Percentiles rank a stretch among this genome's conserved stretches.
These are phyloP conservation scores for Quercus wislizeni DNA, from an alignment of 306 rosid genomes.

Conservation along the genomic window DNA sequence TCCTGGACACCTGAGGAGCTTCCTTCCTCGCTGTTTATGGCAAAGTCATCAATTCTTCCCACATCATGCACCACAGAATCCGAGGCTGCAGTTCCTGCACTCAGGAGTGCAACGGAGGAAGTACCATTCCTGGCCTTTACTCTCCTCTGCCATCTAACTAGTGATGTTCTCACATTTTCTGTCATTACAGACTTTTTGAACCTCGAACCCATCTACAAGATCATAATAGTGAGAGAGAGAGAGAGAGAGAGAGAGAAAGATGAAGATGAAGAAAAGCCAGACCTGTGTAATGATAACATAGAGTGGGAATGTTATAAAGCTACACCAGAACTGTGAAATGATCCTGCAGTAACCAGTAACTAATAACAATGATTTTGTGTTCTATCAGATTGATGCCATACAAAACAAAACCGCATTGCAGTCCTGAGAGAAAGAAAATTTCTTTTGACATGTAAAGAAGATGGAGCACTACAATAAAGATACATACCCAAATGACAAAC, in stretches of 20 bases:
- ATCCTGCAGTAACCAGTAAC: constrained; percentile 44
- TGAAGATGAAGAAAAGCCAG: constrained; percentile 7
- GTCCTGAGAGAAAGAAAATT: not conserved
- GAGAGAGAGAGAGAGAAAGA: not conserved
- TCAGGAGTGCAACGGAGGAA: constrained; percentile 26
- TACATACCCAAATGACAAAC: constrained; percentile 73
- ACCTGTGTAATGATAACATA: constrained; percentile 93
- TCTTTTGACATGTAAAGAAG: not conserved
- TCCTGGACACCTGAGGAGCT: constrained; percentile 35
- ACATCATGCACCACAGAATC: constrained; percentile 29
- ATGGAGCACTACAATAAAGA: not conserved
- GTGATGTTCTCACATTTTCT: constrained; percentile 67
- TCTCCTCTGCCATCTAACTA: constrained; percentile 69
- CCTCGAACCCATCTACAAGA: constrained; percentile 79
- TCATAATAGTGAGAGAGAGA: not conserved
- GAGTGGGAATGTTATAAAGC: constrained; percentile 87
- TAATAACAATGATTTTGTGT: not conserved
- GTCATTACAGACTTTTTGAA: constrained; percentile 66
- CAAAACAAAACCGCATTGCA: not conserved
- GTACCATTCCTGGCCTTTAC: constrained; percentile 53
- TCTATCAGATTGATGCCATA: constrained; percentile 3
- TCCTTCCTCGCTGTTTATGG: constrained; percentile 38
- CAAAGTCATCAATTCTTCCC: not conserved
- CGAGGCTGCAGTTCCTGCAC: constrained; percentile 28
- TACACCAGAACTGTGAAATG: constrained; percentile 84